Percentiles rank a stretch among this genome's conserved stretches.
These are phyloP conservation scores for Emmonsiellopsis sp. DNA, from an alignment of 2,329 filamentous ascomycete species.

Conservation along the genomic window DNA sequence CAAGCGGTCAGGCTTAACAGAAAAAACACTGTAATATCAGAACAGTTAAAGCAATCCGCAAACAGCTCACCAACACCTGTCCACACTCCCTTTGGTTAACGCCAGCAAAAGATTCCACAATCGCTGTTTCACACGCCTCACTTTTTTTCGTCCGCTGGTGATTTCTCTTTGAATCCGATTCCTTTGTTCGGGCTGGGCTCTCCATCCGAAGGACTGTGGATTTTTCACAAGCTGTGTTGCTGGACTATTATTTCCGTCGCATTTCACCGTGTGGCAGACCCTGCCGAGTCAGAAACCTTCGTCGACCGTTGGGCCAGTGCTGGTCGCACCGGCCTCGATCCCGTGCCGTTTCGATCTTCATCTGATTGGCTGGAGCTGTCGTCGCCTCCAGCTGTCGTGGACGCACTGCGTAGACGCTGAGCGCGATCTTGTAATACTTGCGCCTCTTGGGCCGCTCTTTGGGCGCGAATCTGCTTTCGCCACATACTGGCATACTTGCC, in stretches of 20 bases:
- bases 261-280: not conserved
- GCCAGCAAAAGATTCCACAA: slow-evolving; percentile 6
- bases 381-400: slow-evolving; percentile 25
- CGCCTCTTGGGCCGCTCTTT: slow-evolving; percentile 57
- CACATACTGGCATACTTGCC: slow-evolving; percentile 79
- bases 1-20: not conserved
- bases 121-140: not conserved
- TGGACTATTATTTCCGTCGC: not conserved
- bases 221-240: not conserved
- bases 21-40: slow-evolving; percentile 1
- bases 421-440: slow-evolving; percentile 36
- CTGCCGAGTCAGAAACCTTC: slow-evolving; percentile 5
- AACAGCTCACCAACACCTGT: slow-evolving; percentile 3
- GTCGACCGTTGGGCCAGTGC: slow-evolving; percentile 7
- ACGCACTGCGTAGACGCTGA: slow-evolving; percentile 32
- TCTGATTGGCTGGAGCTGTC: slow-evolving; percentile 42
- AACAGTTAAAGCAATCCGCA: slow-evolving; percentile 2
- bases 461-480: slow-evolving; percentile 76
- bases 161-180: slow-evolving; percentile 3
- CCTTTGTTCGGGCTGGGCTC: not conserved
- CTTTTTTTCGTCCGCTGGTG: slow-evolving; percentile 5
- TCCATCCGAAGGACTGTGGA: not conserved
- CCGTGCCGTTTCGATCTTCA: slow-evolving; percentile 25
- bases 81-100: slow-evolving; percentile 4
- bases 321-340: slow-evolving; percentile 6